Conservation (phyloP, 768 basidiomycete genomes). For the Nidularia sp. region DNA sequence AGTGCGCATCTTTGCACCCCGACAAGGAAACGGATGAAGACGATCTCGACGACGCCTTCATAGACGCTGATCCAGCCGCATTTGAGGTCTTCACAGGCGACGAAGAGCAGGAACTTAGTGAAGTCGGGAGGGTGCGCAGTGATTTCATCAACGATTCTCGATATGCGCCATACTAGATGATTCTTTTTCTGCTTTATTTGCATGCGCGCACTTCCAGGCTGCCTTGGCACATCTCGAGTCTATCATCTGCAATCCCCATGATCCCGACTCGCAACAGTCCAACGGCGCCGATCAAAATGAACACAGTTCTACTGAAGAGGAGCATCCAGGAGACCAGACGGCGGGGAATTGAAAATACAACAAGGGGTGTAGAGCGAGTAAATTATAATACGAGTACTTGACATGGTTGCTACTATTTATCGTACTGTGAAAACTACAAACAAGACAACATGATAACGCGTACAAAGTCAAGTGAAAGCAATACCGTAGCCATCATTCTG, state of each 20-base stretch:
- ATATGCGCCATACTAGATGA: constrained; percentile 81
- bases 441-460: too few relatives aligned
- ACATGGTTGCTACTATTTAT: too few relatives aligned
- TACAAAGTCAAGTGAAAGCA: too few relatives aligned
- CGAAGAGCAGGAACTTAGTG: constrained; percentile 71
- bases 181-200: constrained; percentile 15
- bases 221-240: constrained; percentile 81
- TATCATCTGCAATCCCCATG: constrained; percentile 61
- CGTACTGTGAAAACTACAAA: too few relatives aligned
- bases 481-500: neutral
- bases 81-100: constrained; percentile 57
- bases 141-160: constrained; percentile 76
- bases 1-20: constrained; percentile 83
- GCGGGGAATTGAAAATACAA: neutral
- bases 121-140: constrained; percentile 92
- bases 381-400: too few relatives aligned
- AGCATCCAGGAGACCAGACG: constrained; percentile 2
- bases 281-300: constrained; percentile 2
- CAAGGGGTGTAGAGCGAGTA: too few relatives aligned
- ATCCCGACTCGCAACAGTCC: constrained; percentile 6
- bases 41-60: constrained; percentile 53
- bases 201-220: constrained; percentile 42
- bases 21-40: constrained; percentile 50
- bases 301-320: constrained; percentile 9
- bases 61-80: constrained; percentile 38